phyloP scores from a whole-genome alignment of 2,329 filamentous ascomycete species.

The Penicillium digitatum region DNA sequence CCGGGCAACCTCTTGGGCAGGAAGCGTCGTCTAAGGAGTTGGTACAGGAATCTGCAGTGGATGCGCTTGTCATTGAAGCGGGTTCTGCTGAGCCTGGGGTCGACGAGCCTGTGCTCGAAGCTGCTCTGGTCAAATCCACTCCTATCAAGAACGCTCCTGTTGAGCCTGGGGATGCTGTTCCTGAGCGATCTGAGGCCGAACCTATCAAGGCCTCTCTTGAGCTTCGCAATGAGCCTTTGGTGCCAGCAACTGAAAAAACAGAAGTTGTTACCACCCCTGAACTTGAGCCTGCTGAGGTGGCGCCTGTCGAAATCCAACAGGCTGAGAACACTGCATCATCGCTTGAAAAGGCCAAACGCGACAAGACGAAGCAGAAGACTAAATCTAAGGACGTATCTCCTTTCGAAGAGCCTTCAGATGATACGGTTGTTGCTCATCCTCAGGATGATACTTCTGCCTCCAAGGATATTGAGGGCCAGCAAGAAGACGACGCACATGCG shows the following conservation, averaged over 20 bases:
- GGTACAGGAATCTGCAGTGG: background rate
- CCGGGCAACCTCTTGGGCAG: constrained; percentile 10
- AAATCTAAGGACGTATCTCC: constrained; percentile 13
- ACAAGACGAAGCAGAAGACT: constrained; percentile 17
- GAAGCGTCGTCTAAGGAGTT: constrained; percentile 5
- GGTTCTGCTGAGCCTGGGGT: background rate
- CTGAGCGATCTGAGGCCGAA: constrained; percentile 3
- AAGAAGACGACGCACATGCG: background rate
- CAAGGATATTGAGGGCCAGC: background rate
- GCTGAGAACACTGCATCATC: constrained; percentile 3
- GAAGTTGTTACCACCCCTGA: background rate
- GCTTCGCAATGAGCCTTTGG: background rate
- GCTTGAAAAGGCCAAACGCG: constrained; percentile 14
- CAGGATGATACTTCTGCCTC: background rate
- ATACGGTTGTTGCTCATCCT: background rate
- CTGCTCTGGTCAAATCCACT: background rate
- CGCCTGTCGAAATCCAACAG: constrained; percentile 1
- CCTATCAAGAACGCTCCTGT: background rate
- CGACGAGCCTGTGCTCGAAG: background rate
- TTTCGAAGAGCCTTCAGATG: background rate
- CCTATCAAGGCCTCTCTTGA: constrained; percentile 1
- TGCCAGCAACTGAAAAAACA: background rate
- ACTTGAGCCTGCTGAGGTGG: background rate
- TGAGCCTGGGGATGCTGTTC: background rate
- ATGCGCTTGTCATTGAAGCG: background rate